Base-by-base conservation (phyloP, 176 grass and related monocot species). In the Triticum timopheevii region DNA sequence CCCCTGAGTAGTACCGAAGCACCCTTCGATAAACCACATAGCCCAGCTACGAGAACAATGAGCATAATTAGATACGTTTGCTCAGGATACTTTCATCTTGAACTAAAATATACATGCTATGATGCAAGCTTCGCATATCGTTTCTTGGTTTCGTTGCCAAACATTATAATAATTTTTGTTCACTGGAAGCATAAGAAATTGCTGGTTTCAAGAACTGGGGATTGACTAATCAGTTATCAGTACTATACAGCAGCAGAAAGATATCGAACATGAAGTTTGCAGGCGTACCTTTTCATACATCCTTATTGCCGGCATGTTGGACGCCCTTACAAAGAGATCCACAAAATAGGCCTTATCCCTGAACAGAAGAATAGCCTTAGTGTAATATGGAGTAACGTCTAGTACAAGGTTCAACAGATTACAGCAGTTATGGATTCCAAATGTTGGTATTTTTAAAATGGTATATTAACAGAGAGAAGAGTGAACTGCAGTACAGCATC, bases 301-400 rank as follows among this genome's bases (percentile, higher is more conserved):
- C 80, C 92, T 96, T 81, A 99, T 99, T 0, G 97, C 97, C 38
- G 97, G 97, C 85, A 80, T 92, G 76, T 99, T 99, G 36, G 97
- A 99, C 66, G 97, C 97, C 78, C 94, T 96, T 44, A 99, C 97
- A 87, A 99, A 99, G 44, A 99, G 94, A 87, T 99, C 97, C 58
- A 99, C 97, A 90, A 99, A 99, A 90, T 99, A 99, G 5, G 97
- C 94, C 85, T 99, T 99, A 76, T 99, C 97, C 88, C 97, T 99
- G 82, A 89, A 87, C 16, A 86, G 13, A n/a, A 88, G 16, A 88
- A 70, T 13, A 4, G 15, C 35, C 34, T 79, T 69, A 87, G 64
- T 12, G 8, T 65, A 12, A 62, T 80, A 39, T 39, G 34, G 34
- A 44, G 33, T 84, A 68, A 83, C 13, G 17, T 27, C 25, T 27